phyloP scores from a whole-genome alignment of 164 flowering plant species.

The Echeveria elegans region DNA sequence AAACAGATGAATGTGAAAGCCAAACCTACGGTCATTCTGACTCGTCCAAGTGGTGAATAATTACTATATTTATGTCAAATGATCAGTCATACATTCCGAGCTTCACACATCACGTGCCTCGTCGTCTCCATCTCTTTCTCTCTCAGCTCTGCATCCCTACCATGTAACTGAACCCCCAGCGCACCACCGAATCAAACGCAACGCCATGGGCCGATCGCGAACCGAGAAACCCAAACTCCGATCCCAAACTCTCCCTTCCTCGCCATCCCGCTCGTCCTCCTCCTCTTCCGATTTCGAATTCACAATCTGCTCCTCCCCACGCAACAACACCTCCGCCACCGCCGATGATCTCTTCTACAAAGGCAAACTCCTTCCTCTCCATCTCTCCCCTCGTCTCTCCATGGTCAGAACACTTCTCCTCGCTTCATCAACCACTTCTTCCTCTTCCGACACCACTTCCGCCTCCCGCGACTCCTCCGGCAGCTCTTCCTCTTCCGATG shows the following conservation, averaged over 20 bases:
- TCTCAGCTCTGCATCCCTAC: background rate
- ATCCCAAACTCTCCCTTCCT: background rate
- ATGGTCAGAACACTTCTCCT: conserved; percentile 75
- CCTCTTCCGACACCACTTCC: conserved; percentile 42
- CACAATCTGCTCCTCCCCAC: conserved; percentile 63
- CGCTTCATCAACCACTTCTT: conserved; percentile 40
- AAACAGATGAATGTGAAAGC: too few relatives aligned
- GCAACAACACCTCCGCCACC: conserved; percentile 29
- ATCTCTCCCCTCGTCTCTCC: conserved; percentile 72
- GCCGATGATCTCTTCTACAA: conserved; percentile 88
- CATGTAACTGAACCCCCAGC: background rate
- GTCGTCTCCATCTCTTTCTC: background rate
- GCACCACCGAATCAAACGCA: background rate
- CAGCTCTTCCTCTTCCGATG: conserved; percentile 41
- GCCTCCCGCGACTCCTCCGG: conserved; percentile 71
- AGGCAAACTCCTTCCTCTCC: conserved; percentile 84
- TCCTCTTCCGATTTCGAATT: conserved; percentile 91
- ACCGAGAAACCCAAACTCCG: background rate
- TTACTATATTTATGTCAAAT: too few relatives aligned
- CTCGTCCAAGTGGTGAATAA: too few relatives aligned
- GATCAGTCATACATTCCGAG: background rate
- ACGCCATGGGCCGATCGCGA: background rate
- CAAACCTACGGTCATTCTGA: too few relatives aligned
- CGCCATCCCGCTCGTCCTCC: conserved; percentile 12
- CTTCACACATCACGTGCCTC: background rate